These are phyloP conservation scores for Aureobasidium uvarum DNA, from an alignment of 2,329 filamentous ascomycete genomes.

Conservation along the genomic window DNA sequence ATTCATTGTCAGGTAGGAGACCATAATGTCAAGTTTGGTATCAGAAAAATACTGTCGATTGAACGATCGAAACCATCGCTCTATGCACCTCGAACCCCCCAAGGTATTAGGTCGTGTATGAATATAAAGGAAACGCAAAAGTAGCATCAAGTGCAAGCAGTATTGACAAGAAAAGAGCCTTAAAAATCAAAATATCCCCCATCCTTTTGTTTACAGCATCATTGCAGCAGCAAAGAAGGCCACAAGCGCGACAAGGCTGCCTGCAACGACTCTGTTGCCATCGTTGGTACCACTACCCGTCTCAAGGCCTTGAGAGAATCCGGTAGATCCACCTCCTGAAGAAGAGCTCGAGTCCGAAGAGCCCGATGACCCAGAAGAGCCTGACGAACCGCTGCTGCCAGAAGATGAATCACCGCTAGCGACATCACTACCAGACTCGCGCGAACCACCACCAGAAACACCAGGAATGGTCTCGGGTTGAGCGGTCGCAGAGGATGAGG, in stretches of 20 bases:
- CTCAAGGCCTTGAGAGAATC: conserved; percentile 36
- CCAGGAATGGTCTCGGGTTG: conserved; percentile 54
- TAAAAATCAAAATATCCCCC: conserved; percentile 4
- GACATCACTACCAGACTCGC: conserved; percentile 34
- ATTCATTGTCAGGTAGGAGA: not conserved
- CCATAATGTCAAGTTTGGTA: not conserved
- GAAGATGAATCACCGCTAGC: conserved; percentile 28
- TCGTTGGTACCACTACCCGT: conserved; percentile 31
- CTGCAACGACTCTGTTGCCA: conserved; percentile 38
- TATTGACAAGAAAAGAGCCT: conserved; percentile 25
- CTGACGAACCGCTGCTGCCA: conserved; percentile 27
- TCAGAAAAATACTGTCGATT: not conserved
- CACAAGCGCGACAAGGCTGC: conserved; percentile 40
- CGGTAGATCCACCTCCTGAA: conserved; percentile 29
- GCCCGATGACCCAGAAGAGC: conserved; percentile 31
- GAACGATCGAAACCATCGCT: conserved; percentile 9
- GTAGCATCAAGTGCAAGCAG: not conserved
- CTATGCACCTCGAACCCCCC: not conserved
- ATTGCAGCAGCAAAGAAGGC: conserved; percentile 41
- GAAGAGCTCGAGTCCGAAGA: conserved; percentile 31
- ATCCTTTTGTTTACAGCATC: conserved; percentile 34
- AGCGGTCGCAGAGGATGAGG: conserved; percentile 32
- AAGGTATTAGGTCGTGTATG: conserved; percentile 16
- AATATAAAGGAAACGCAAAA: conserved; percentile 10
- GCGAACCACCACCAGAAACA: conserved; percentile 52